A percentile compares a stretch with the other conserved stretches of the same genome.
phyloP scores from a whole-genome alignment of 768 basidiomycete species.

The Kwoniella dejecticola region DNA sequence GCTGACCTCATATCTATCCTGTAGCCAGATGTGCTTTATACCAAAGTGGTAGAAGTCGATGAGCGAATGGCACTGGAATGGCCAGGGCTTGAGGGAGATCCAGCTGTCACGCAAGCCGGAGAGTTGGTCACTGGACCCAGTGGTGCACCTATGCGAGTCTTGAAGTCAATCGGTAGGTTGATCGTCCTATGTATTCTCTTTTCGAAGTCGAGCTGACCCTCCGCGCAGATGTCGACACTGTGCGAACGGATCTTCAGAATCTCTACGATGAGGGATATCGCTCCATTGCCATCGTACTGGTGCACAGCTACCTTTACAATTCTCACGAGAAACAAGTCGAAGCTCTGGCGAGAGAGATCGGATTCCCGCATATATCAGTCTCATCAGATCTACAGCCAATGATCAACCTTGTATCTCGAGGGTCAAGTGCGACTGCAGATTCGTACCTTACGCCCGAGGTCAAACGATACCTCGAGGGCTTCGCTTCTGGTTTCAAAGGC shows the following conservation, averaged over 20 bases:
- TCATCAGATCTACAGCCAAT: constrained; percentile 62
- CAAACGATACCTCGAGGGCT: constrained; percentile 39
- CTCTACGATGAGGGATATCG: constrained; percentile 81
- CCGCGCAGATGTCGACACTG: constrained; percentile 61
- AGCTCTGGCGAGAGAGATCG: constrained; percentile 70
- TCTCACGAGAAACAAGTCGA: constrained; percentile 78
- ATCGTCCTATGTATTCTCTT: not conserved
- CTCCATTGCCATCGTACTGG: constrained; percentile 45
- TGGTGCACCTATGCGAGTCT: constrained; percentile 80
- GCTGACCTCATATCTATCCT: constrained; percentile 76
- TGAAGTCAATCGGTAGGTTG: constrained; percentile 67
- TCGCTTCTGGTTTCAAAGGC: constrained; percentile 39
- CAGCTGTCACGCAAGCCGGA: constrained; percentile 17
- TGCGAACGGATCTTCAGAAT: constrained; percentile 66
- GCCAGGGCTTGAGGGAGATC: constrained; percentile 5
- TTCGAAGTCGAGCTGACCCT: not conserved
- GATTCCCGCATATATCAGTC: constrained; percentile 76
- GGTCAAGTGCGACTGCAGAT: constrained; percentile 39
- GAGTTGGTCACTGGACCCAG: constrained; percentile 76
- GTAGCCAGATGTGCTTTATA: constrained; percentile 48
- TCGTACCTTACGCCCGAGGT: constrained; percentile 48
- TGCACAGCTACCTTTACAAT: constrained; percentile 64
- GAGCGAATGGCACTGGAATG: constrained; percentile 75
- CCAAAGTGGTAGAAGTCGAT: constrained; percentile 68
- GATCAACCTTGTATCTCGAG: constrained; percentile 47